These are phyloP conservation scores for Laetiporus sulphureus DNA, from an alignment of 1,284 basidiomycete genomes.

Conservation along the genomic window DNA sequence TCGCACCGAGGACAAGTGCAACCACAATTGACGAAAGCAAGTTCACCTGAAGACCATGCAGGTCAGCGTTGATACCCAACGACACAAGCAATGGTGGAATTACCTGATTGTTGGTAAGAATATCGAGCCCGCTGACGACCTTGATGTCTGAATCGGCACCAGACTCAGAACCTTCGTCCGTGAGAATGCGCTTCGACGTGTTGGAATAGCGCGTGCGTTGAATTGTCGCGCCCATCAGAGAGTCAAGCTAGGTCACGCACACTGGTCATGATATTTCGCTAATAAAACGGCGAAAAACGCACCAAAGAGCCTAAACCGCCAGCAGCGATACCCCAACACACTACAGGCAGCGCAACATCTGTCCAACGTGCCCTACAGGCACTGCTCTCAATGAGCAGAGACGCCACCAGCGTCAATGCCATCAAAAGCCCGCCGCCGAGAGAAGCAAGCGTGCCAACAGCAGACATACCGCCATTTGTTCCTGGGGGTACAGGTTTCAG, in stretches of 20 bases:
- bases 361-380: conserved; percentile 35
- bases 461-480: conserved; percentile 86
- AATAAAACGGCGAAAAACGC: conserved; percentile 4
- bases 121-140: conserved; percentile 62
- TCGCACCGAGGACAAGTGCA: conserved; percentile 13
- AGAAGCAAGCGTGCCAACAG: conserved; percentile 70
- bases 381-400: conserved; percentile 59
- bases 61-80: too few species aligned
- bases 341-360: conserved; percentile 35
- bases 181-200: conserved; percentile 58
- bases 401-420: conserved; percentile 51
- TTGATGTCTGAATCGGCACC: conserved; percentile 32
- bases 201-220: conserved; percentile 77
- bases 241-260: conserved; percentile 14
- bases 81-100: too few species aligned
- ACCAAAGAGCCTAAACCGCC: conserved; percentile 78
- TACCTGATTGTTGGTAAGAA: conserved; percentile 81
- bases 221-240: conserved; percentile 65
- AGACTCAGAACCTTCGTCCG: conserved; percentile 39
- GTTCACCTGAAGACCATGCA: conserved; percentile 12
- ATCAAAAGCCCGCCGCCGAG: conserved; percentile 70
- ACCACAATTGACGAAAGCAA: conserved; percentile 17
- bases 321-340: conserved; percentile 54
- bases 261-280: background rate
- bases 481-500: conserved; percentile 74